Percentiles rank a stretch among this genome's conserved stretches.
These are phyloP conservation scores for Volvox carteri DNA, from an alignment of 163 green algal species.

Conservation along the genomic window DNA sequence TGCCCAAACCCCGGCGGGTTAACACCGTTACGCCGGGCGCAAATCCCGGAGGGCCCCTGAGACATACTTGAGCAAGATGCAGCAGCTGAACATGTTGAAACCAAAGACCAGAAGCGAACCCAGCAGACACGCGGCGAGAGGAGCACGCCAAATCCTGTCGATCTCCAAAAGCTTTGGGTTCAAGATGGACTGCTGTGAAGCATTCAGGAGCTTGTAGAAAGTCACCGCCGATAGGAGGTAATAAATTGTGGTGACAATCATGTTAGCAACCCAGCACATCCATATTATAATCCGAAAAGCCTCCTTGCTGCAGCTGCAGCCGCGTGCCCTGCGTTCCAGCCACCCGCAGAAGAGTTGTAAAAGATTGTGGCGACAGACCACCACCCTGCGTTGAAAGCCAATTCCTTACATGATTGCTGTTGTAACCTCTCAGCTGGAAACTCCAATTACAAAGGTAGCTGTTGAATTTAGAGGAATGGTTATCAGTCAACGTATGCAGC, in stretches of 20 bases:
- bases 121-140: constrained; percentile 48
- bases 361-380: constrained; percentile 15
- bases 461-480: neutral
- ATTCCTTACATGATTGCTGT: neutral
- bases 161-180: neutral
- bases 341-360: neutral
- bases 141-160: constrained; percentile 53
- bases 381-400: neutral
- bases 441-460: too few relatives aligned
- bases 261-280: constrained; percentile 55
- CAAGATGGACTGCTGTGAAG: neutral
- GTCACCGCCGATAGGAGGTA: constrained; percentile 26
- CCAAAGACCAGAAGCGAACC: constrained; percentile 57
- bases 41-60: neutral
- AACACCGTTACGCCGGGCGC: neutral
- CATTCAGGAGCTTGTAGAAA: constrained; percentile 48
- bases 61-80: constrained; percentile 65
- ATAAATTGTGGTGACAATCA: constrained; percentile 54
- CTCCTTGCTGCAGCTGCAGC: constrained; percentile 50
- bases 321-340: constrained; percentile 2
- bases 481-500: neutral
- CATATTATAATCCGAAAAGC: constrained; percentile 47
- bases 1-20: too few relatives aligned
- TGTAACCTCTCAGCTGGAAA: neutral
- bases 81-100: constrained; percentile 65